phyloP scores from a whole-genome alignment of 1,284 basidiomycete species.

The Neotropicomus parvogracilis region DNA sequence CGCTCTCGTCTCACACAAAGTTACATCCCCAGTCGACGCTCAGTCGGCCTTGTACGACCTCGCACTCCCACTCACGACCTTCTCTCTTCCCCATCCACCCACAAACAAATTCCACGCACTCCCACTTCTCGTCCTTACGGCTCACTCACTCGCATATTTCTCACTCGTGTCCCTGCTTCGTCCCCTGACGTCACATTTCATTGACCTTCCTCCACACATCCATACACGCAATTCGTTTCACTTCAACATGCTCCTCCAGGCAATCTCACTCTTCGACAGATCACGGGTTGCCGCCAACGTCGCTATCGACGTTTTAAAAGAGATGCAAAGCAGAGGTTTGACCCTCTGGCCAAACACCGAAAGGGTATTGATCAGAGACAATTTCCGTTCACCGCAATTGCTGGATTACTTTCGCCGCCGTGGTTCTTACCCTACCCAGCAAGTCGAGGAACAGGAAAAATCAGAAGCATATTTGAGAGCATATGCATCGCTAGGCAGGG shows the following conservation, averaged over 20 bases:
- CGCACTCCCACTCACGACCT: constrained; percentile 17
- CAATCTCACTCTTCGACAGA: constrained; percentile 43
- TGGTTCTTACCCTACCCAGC: not conserved
- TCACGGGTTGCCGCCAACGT: constrained; percentile 40
- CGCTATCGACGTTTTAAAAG: constrained; percentile 41
- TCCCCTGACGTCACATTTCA: constrained; percentile 37
- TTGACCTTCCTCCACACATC: constrained; percentile 41
- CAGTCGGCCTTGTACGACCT: constrained; percentile 22
- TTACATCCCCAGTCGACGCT: constrained; percentile 32
- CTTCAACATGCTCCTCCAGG: constrained; percentile 55
- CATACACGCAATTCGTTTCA: constrained; percentile 37
- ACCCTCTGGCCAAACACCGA: constrained; percentile 44
- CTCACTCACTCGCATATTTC: constrained; percentile 48
- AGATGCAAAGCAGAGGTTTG: constrained; percentile 44
- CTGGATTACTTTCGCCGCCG: constrained; percentile 41
- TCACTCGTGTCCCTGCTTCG: constrained; percentile 42
- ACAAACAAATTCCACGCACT: constrained; percentile 39
- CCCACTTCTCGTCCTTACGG: constrained; percentile 41
- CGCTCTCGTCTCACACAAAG: constrained; percentile 47
- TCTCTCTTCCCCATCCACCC: not conserved
- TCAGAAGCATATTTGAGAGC: constrained; percentile 46
- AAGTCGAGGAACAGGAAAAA: constrained; percentile 1
- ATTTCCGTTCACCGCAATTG: constrained; percentile 47
- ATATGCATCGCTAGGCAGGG: constrained; percentile 42
- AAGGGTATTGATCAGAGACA: constrained; percentile 44